Base-by-base conservation (phyloP, 495 filamentous ascomycete genomes). In the Penicillium diatomitis region DNA sequence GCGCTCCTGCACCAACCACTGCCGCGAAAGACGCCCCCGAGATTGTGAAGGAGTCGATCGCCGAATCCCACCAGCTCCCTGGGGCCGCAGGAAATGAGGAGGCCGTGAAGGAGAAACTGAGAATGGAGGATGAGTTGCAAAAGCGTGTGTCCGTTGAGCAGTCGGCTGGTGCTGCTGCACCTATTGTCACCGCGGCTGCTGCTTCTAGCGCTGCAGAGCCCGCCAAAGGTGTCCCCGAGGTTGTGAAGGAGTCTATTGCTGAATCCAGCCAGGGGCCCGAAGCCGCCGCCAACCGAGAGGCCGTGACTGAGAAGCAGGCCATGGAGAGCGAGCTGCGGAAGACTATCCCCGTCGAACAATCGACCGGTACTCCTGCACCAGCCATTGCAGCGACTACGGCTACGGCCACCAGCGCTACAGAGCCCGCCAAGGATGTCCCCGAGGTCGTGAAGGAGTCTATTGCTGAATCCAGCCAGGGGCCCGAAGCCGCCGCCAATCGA, bases 101-200 rank as follows among this genome's bases (percentile, higher is more conserved):
- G 38, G 80, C 79, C 3, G 85, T 92, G 6, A 76, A 79, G 48
- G 86, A 90, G 61, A 95, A 95, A 79, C 80, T 78, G 62, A 80
- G 76, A 20, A 70, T 87, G 32, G 88, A 91, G 66, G 56, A 78
- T 28, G 82, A 90, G 65, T 69, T 89, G 1, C 68, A 82, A 44
- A 68, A 75, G 47, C 74, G 77, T 46, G 71, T 82, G 6, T 61
- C 68, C 31, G 59, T 71, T 2, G 67, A 71, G 27, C 68, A 77
- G 40, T 67, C 74, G 5, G 58, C 60, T 8, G 78, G 78, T 11
- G 59, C 74, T 35, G 70, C 77, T 9, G 77, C 76, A n/a, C 78
- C 79, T 28, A 71, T 73, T 7, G 50, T 59, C n/a, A 68, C 67
- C 44, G 74, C 75, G 8, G 56, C 65, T 20, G 68, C 65, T 30